Evolutionary conservation across 441 rosid species (phyloP).

Genomic region (Gossypium aridum): DNA sequence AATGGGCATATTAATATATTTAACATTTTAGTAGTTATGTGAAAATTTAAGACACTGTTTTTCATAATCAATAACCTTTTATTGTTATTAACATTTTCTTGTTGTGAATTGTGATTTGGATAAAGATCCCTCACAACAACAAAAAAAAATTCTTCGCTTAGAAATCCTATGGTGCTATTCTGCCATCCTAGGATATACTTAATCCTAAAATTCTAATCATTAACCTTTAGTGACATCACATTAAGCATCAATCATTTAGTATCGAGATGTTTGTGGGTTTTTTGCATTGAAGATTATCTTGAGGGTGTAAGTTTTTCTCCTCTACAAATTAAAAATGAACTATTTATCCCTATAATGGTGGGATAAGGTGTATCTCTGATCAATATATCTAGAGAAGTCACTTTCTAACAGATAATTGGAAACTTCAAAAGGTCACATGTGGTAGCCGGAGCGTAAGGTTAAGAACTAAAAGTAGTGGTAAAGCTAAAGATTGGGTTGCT

Average conservation of each 20-base stretch:
- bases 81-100: not conserved
- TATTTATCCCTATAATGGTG: not conserved
- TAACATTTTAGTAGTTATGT: not conserved
- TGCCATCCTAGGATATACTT: not conserved
- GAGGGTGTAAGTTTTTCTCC: not conserved
- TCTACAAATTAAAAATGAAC: not conserved
- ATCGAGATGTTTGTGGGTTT: not conserved
- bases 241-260: not conserved
- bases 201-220: not conserved
- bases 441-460: conserved; percentile 84
- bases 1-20: not conserved
- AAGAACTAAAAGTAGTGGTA: conserved; percentile 68
- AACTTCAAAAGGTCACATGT: conserved; percentile 74
- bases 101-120: not conserved
- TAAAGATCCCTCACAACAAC: not conserved
- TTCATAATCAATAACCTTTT: not conserved
- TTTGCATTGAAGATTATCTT: not conserved
- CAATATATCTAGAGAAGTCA: conserved; percentile 23
- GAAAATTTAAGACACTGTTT: not conserved
- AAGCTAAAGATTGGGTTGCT: conserved; percentile 96
- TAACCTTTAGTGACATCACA: not conserved
- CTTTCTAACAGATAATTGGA: conserved; percentile 37
- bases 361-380: conserved; percentile 18
- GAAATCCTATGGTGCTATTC: not conserved
- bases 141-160: not conserved